These are phyloP conservation scores for Picea engelmannii DNA, from an alignment of 83 land plant genomes.

Conservation along the genomic window DNA sequence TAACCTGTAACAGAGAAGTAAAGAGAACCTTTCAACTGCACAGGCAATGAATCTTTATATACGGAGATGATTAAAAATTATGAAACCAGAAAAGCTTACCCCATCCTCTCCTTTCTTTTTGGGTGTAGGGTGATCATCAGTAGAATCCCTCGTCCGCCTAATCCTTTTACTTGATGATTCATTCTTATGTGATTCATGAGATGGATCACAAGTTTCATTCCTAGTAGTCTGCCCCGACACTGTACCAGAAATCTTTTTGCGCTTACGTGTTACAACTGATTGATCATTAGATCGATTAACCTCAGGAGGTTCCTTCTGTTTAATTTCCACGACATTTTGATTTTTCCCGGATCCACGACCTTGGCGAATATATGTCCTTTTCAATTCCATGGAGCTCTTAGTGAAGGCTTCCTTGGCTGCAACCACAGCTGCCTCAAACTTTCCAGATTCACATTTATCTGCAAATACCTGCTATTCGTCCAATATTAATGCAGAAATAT, in stretches of 20 bases:
- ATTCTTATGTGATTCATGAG: conserved; percentile 9
- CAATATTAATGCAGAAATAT: background rate
- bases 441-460: conserved; percentile 11
- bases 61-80: background rate
- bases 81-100: conserved; percentile 36
- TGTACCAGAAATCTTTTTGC: conserved; percentile 6
- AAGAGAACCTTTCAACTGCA: conserved; percentile 1
- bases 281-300: background rate
- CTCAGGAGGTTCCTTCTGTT: background rate
- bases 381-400: conserved; percentile 10
- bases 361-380: conserved; percentile 16
- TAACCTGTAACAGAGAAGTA: background rate
- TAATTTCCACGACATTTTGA: background rate
- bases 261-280: conserved; percentile 3
- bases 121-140: conserved; percentile 10
- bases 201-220: background rate
- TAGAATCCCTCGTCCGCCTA: conserved; percentile 21
- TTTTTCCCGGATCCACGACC: conserved; percentile 15
- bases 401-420: conserved; percentile 13
- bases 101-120: conserved; percentile 80
- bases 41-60: background rate
- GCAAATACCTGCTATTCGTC: conserved; percentile 6
- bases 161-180: conserved; percentile 14
- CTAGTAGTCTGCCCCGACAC: background rate
- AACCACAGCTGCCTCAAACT: conserved; percentile 16